These are phyloP conservation scores for Neurospora sp. DNA, from an alignment of 495 filamentous ascomycete species.

Conservation along the genomic window DNA sequence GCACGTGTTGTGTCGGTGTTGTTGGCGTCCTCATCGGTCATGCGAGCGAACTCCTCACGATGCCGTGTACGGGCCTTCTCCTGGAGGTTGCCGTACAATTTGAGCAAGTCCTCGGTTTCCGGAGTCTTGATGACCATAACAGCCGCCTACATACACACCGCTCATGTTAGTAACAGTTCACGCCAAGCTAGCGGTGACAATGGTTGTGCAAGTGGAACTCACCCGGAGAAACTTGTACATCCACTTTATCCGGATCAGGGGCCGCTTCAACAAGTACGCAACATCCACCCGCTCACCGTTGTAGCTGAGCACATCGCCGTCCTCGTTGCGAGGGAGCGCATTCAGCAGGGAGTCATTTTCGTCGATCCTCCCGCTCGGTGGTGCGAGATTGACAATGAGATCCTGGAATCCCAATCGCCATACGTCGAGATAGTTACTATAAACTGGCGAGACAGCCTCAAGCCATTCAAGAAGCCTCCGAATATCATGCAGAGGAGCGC, in stretches of 20 bases:
- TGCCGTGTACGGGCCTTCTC: slow-evolving; percentile 65
- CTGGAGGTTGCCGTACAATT: slow-evolving; percentile 59
- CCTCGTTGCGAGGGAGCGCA: slow-evolving; percentile 62
- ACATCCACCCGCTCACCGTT: slow-evolving; percentile 91
- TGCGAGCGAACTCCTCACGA: slow-evolving; percentile 74
- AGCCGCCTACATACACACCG: slow-evolving; percentile 30
- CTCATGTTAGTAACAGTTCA: background rate
- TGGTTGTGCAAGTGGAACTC: slow-evolving; percentile 9
- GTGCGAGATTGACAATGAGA: slow-evolving; percentile 85
- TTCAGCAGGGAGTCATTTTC: slow-evolving; percentile 51
- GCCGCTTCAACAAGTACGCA: slow-evolving; percentile 82
- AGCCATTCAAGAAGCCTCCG: slow-evolving; percentile 73
- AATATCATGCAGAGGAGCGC: slow-evolving; percentile 60
- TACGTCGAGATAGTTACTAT: slow-evolving; percentile 76
- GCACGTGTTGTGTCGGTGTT: slow-evolving; percentile 70
- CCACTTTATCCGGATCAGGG: slow-evolving; percentile 80
- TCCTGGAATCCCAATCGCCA: slow-evolving; percentile 96
- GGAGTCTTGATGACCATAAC: slow-evolving; percentile 22
- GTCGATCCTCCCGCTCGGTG: slow-evolving; percentile 42
- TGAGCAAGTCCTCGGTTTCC: slow-evolving; percentile 19
- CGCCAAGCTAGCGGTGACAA: background rate
- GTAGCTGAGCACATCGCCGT: slow-evolving; percentile 66
- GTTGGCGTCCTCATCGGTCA: slow-evolving; percentile 84
- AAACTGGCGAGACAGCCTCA: slow-evolving; percentile 61
- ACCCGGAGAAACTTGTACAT: slow-evolving; percentile 76